phyloP scores from a whole-genome alignment of 768 basidiomycete species.

The Leccinum rimulosum region DNA sequence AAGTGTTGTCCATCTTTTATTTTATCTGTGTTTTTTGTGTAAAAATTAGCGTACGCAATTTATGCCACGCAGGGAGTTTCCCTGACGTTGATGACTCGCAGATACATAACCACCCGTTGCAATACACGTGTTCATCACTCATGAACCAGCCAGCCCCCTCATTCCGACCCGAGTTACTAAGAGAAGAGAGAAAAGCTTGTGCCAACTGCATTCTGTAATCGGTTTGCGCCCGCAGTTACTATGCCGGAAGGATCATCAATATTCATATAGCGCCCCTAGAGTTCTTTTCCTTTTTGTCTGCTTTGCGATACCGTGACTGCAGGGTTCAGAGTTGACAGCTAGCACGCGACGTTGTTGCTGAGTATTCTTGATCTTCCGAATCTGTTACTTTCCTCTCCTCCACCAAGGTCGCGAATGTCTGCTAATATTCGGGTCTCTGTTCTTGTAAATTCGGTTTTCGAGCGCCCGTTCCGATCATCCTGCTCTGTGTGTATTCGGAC shows the following conservation, averaged over 20 bases:
- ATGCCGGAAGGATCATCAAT: conserved; percentile 20
- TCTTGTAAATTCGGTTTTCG: neutral
- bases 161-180: neutral
- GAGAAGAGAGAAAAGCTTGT: neutral
- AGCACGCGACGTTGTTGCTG: neutral
- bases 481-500: neutral
- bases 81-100: neutral
- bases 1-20: neutral
- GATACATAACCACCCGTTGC: neutral
- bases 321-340: neutral
- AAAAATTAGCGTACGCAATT: neutral
- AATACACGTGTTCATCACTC: conserved; percentile 11
- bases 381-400: neutral
- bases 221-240: conserved; percentile 12
- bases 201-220: conserved; percentile 4
- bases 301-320: neutral
- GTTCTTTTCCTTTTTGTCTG: neutral
- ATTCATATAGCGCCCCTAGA: neutral
- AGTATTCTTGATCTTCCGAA: neutral
- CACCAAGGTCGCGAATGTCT: neutral
- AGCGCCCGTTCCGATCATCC: neutral
- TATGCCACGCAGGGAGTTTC: neutral
- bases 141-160: neutral
- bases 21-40: neutral
- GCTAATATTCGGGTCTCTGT: neutral